phyloP scores from a whole-genome alignment of 2,329 filamentous ascomycete genomes.

The Fusarium zealandicum region DNA sequence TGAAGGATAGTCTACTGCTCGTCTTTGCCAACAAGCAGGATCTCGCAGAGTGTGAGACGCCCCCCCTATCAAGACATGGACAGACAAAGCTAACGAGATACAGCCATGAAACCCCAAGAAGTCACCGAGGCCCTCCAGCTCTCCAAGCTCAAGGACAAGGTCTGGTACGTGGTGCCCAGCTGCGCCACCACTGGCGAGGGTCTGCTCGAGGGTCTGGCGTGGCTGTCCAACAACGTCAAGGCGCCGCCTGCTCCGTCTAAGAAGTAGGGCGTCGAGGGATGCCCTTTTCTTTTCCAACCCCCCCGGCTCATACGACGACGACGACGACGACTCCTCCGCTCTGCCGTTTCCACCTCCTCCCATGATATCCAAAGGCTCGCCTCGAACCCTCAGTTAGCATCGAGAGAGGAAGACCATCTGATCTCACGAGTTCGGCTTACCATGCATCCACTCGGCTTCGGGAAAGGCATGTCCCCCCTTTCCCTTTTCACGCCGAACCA shows the following conservation, averaged over 20 bases:
- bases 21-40: slow-evolving; percentile 99
- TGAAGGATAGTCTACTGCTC: slow-evolving; percentile 91
- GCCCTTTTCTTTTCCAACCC: neutral
- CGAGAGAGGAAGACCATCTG: too few relatives aligned
- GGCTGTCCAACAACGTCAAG: slow-evolving; percentile 87
- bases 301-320: too few relatives aligned
- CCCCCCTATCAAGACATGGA: neutral
- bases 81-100: neutral
- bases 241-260: slow-evolving; percentile 61
- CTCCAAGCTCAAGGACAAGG: slow-evolving; percentile 79
- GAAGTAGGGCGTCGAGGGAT: slow-evolving; percentile 52
- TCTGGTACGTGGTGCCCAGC: slow-evolving; percentile 85
- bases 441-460: too few relatives aligned
- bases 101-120: slow-evolving; percentile 81
- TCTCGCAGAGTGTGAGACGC: slow-evolving; percentile 73
- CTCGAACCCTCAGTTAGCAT: too few relatives aligned
- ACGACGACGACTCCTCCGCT: too few relatives aligned
- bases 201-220: slow-evolving; percentile 80
- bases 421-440: too few relatives aligned
- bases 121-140: slow-evolving; percentile 81
- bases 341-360: too few relatives aligned
- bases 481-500: neutral
- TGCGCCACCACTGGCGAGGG: slow-evolving; percentile 84
- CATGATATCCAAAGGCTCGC: too few relatives aligned
- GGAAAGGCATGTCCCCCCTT: neutral